A percentile compares a stretch with the other conserved stretches of the same genome.
phyloP scores from a whole-genome alignment of 306 rosid genomes.

The Myrica gale region DNA sequence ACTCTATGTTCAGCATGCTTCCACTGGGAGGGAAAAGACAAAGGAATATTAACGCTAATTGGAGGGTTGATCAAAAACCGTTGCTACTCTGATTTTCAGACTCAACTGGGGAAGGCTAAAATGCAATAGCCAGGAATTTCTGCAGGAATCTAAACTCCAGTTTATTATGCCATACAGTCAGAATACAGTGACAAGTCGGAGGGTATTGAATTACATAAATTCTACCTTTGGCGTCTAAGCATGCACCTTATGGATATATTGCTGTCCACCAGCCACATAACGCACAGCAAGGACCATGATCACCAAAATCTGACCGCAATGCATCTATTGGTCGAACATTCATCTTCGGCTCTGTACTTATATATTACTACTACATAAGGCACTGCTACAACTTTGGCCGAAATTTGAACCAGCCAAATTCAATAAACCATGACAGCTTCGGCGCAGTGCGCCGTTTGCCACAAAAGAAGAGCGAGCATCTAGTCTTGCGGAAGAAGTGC shows the following conservation, averaged over 20 bases:
- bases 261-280: neutral
- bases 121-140: neutral
- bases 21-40: too few species aligned
- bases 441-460: slow-evolving; percentile 2
- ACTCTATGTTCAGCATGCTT: too few species aligned
- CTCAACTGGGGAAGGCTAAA: too few species aligned
- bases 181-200: too few species aligned
- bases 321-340: neutral
- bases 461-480: slow-evolving; percentile 12
- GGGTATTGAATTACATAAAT: too few species aligned
- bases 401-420: neutral
- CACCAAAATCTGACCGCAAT: neutral
- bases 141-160: neutral
- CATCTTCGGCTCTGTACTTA: neutral
- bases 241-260: neutral
- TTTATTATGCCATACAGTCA: too few species aligned
- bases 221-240: neutral
- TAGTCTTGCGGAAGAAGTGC: slow-evolving; percentile 90
- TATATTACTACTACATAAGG: neutral
- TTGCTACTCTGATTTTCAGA: too few species aligned
- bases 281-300: neutral
- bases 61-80: too few species aligned
- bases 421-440: slow-evolving; percentile 20
- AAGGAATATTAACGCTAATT: too few species aligned
- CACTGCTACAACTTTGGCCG: neutral